Percentiles rank a stretch among this genome's conserved stretches.
Evolutionary conservation across 768 basidiomycete genomes (phyloP).

Genomic region (Podaxis carcinomalis): DNA sequence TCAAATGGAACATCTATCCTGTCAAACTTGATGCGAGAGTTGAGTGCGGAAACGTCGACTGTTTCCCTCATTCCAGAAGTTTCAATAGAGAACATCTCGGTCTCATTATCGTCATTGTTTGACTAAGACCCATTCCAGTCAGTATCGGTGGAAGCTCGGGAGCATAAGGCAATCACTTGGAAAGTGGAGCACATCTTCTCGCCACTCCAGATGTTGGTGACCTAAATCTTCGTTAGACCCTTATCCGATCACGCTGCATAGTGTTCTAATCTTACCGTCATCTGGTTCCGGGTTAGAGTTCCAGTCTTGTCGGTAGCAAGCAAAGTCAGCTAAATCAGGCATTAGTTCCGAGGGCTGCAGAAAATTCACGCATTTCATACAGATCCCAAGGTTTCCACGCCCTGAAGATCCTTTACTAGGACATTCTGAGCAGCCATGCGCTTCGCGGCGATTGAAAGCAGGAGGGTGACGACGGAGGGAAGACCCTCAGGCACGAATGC

Average conservation of each 20-base stretch:
- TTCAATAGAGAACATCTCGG: constrained; percentile 42
- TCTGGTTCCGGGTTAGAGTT: constrained; percentile 66
- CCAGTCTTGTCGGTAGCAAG: constrained; percentile 73
- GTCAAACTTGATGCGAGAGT: constrained; percentile 70
- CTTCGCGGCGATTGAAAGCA: constrained; percentile 66
- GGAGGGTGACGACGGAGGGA: constrained; percentile 62
- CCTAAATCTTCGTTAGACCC: constrained; percentile 24
- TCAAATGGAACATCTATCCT: constrained; percentile 58
- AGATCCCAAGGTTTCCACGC: constrained; percentile 60
- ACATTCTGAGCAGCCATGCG: constrained; percentile 70
- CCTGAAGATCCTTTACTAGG: constrained; percentile 70
- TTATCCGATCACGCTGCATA: background rate
- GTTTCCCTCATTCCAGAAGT: constrained; percentile 62
- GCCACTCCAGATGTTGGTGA: constrained; percentile 66
- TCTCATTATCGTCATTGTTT: constrained; percentile 61
- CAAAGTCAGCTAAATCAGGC: constrained; percentile 45
- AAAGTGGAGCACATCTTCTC: constrained; percentile 60
- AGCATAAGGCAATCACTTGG: constrained; percentile 31
- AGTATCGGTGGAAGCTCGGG: background rate
- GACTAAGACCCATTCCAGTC: constrained; percentile 30
- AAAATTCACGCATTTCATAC: constrained; percentile 20
- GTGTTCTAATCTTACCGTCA: constrained; percentile 41
- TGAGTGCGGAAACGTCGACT: constrained; percentile 59
- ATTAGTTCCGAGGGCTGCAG: background rate
- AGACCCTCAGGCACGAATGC: constrained; percentile 62